Evolutionary conservation across 2,329 filamentous ascomycete species (phyloP).

Genomic region (Endothia cerciana): DNA sequence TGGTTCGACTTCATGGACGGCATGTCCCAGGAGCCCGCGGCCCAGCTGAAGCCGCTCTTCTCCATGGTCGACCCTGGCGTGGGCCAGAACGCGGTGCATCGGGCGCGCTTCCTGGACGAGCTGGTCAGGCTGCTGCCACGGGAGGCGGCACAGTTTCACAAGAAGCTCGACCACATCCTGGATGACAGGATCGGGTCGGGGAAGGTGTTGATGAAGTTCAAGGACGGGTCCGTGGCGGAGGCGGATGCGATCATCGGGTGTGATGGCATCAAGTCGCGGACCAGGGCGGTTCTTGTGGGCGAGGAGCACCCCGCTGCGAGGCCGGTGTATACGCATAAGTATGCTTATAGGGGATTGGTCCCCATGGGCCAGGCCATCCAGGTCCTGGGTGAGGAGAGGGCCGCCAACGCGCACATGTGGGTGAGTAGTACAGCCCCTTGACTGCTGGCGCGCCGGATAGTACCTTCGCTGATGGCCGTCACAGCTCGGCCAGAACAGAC

Average conservation of each 20-base stretch:
- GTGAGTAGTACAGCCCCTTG: slow-evolving; percentile 28
- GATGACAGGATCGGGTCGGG: slow-evolving; percentile 28
- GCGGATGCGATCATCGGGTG: slow-evolving; percentile 53
- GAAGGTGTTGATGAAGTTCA: slow-evolving; percentile 30
- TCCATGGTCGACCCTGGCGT: slow-evolving; percentile 27
- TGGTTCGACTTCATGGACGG: slow-evolving; percentile 38
- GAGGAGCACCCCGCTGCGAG: slow-evolving; percentile 43
- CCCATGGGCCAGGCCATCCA: slow-evolving; percentile 57
- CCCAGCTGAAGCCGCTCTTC: slow-evolving; percentile 31
- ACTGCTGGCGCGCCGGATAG: background rate
- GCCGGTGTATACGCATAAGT: slow-evolving; percentile 56
- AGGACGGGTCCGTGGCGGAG: slow-evolving; percentile 35
- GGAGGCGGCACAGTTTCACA: slow-evolving; percentile 34
- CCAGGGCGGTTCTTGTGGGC: slow-evolving; percentile 56
- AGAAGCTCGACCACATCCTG: slow-evolving; percentile 39
- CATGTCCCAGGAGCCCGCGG: slow-evolving; percentile 25
- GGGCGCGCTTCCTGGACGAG: slow-evolving; percentile 36
- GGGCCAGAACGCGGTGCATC: slow-evolving; percentile 33
- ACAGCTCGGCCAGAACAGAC: slow-evolving; percentile 53
- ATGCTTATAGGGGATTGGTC: slow-evolving; percentile 56
- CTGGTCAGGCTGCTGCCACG: slow-evolving; percentile 33
- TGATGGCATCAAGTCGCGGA: slow-evolving; percentile 63
- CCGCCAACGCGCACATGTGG: slow-evolving; percentile 36
- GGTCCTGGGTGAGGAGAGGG: slow-evolving; percentile 48
- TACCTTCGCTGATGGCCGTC: slow-evolving; percentile 21